Evolutionary conservation across 768 basidiomycete species (phyloP), one percentile per base, ranked within the genome.

Genomic region (Tremella mesenterica): DNA sequence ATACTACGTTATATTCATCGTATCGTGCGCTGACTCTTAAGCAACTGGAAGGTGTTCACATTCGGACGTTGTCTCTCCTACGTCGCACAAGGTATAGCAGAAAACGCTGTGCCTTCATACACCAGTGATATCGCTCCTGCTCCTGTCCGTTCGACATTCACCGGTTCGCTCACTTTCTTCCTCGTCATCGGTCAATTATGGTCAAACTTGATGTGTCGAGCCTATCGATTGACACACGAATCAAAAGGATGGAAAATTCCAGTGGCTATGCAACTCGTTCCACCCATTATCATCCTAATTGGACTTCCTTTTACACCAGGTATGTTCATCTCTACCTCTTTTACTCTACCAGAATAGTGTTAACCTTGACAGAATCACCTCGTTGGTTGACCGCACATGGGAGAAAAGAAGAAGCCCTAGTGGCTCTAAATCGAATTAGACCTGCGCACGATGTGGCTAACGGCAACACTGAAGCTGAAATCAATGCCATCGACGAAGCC

Each of bases 111-210:
- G 3, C 62, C 62, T 5, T 34, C 54, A 12, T 64, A 60, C 44
- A 56, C 52, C 21, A 56, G 55, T 33, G 62, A 63, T 34, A 46
- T 59, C 53, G 52, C 58, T 28, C 58, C 58, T 2, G 56, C 59
- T 16, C 47, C 56, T 20, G 34, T 57, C 23, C 43, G 62, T 49
- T 58, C 57, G 2, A 47, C 54, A 39, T 27, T 56, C n/a, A 25
- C 36, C 1, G 54, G 54, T 12, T 27, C 52, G 16, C 38, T 53
- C 33, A 56, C 54, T 2, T 33, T 53, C 4, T 13, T 55, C 8
- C 9, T 26, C 7, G 34, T 27, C 23, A 26, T 49, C 10, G 54
- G 54, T 27, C 45, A 52, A 16, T 44, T 51, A 8, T 52, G 55
- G 50, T 53, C 50, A 4, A 41, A 44, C 12, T 41, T 39, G 9